Evolutionary conservation across 1,284 basidiomycete genomes (phyloP).

Genomic region (Golubevia sp.): DNA sequence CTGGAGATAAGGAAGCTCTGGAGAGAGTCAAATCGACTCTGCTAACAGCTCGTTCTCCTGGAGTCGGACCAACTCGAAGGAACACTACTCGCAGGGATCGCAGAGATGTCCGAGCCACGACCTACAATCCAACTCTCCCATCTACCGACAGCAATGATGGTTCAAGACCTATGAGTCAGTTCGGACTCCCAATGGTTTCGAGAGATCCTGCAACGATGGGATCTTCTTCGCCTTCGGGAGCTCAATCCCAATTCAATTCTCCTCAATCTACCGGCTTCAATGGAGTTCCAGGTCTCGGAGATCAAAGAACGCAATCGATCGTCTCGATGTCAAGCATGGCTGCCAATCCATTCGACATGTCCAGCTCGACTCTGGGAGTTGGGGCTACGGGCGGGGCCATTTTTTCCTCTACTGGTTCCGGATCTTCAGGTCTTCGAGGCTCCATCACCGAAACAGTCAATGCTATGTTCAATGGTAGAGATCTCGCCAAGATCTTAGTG

Average conservation of each 20-base stretch:
- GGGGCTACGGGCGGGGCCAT: background rate
- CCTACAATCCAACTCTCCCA: slow-evolving; percentile 26
- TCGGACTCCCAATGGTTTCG: no score
- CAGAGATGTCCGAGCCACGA: slow-evolving; percentile 45
- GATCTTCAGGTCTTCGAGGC: slow-evolving; percentile 13
- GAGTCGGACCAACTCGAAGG: slow-evolving; percentile 19
- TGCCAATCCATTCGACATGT: no score
- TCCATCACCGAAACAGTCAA: slow-evolving; percentile 49
- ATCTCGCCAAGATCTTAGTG: slow-evolving; percentile 40
- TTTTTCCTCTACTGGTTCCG: background rate
- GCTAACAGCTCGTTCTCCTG: slow-evolving; percentile 30
- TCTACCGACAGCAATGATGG: no score
- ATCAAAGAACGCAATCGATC: slow-evolving; percentile 35
- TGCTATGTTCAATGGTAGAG: slow-evolving; percentile 35
- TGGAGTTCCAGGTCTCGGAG: slow-evolving; percentile 17
- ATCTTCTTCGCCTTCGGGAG: background rate
- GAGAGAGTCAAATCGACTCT: slow-evolving; percentile 48
- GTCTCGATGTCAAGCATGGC: slow-evolving; percentile 20
- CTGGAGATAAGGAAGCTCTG: slow-evolving; percentile 41
- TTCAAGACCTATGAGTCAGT: no score
- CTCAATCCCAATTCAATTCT: background rate
- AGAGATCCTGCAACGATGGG: background rate
- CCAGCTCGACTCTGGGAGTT: slow-evolving; percentile 6
- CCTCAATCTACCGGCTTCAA: background rate
- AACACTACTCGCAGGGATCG: slow-evolving; percentile 40